phyloP scores from a whole-genome alignment of 768 basidiomycete species.

The Termitomyces sp. region DNA sequence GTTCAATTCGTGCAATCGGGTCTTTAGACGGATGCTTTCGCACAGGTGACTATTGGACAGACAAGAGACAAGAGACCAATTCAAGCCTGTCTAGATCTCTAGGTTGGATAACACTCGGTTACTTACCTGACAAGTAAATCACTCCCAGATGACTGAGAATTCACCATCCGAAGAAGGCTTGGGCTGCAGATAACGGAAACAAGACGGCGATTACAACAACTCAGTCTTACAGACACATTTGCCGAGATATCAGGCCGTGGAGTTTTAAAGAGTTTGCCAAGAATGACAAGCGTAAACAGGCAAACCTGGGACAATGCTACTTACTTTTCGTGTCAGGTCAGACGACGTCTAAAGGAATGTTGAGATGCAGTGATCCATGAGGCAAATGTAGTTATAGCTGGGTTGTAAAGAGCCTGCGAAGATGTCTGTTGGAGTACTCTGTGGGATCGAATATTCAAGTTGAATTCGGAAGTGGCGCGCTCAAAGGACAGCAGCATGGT shows the following conservation, averaged over 20 bases:
- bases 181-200: background rate
- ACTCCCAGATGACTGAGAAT: background rate
- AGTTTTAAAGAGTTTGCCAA: background rate
- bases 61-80: background rate
- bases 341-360: background rate
- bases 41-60: background rate
- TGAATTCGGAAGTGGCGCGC: background rate
- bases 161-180: background rate
- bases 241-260: background rate
- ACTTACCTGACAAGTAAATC: background rate
- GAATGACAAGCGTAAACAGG: background rate
- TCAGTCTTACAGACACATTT: background rate
- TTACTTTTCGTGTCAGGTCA: too few species aligned
- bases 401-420: background rate
- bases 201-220: background rate
- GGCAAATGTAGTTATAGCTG: background rate
- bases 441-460: background rate
- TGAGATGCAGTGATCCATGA: background rate
- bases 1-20: background rate
- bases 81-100: background rate
- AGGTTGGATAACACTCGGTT: background rate
- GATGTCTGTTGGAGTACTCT: background rate
- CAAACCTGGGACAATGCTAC: background rate
- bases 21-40: slow-evolving; percentile 7
- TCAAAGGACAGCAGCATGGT: background rate